Evolutionary conservation across 2,329 filamentous ascomycete genomes (phyloP).

Genomic region (Parastagonospora nodorum): DNA sequence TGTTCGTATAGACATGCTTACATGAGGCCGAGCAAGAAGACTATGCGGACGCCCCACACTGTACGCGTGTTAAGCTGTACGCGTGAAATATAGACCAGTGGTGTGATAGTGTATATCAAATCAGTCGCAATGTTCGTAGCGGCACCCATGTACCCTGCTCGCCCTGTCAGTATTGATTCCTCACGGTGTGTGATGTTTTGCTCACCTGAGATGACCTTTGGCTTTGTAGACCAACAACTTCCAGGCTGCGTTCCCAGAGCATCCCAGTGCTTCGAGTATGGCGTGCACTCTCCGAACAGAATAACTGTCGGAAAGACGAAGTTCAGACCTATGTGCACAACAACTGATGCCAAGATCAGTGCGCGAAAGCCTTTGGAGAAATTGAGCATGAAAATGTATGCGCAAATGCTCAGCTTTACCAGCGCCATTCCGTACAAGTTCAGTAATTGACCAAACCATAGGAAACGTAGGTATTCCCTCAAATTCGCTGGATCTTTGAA

Average conservation of each 20-base stretch:
- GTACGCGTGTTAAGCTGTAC: constrained; percentile 32
- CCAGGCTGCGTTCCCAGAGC: constrained; percentile 23
- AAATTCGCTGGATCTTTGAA: constrained; percentile 21
- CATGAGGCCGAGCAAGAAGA: constrained; percentile 33
- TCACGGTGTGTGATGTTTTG: not conserved
- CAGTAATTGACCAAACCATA: constrained; percentile 31
- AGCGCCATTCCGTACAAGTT: constrained; percentile 36
- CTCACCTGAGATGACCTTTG: constrained; percentile 28
- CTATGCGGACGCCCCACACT: constrained; percentile 32
- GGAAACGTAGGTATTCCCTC: constrained; percentile 19
- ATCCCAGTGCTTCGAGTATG: constrained; percentile 31
- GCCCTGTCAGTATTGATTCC: not conserved
- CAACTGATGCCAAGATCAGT: constrained; percentile 26
- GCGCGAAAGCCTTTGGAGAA: constrained; percentile 28
- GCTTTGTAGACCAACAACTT: constrained; percentile 27
- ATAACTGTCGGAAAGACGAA: constrained; percentile 30
- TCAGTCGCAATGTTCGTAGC: constrained; percentile 33
- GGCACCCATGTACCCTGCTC: constrained; percentile 27
- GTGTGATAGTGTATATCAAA: constrained; percentile 28
- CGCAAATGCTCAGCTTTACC: constrained; percentile 34
- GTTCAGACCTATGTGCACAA: constrained; percentile 25
- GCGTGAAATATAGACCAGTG: constrained; percentile 27
- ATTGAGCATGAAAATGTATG: constrained; percentile 33
- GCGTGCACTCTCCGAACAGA: constrained; percentile 28
- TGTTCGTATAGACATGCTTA: constrained; percentile 9